Base-by-base conservation (phyloP, 306 rosid species). In the Rosa chinensis region DNA sequence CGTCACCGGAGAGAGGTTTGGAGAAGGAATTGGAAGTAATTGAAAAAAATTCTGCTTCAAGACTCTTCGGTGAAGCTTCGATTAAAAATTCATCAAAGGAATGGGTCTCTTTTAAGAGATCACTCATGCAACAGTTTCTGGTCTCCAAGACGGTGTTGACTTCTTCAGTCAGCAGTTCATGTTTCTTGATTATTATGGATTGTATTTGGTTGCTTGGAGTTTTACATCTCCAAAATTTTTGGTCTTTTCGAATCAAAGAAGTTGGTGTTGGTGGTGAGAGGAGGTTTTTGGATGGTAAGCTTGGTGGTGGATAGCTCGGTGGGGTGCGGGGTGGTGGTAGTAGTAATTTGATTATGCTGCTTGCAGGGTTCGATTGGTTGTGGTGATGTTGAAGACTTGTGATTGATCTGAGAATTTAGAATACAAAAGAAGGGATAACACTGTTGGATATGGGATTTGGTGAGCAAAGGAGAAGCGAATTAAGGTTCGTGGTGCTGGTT, bases 81-180 rank as follows among this genome's bases (percentile, higher is more conserved):
- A 66, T 56, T 81, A 83, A 75, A 79, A 87, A 68, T 48, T 81
- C 85, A 35, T 77, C 74, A 17, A 92, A 88, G 86, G 99, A 92
- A 67, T 95, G 98, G 99, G 82, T 83, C 81, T 83, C 96, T 78
- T 92, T 91, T 84, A 85, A 89, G 83, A 95, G 92, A 84, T 84
- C 92, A 79, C 86, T 89, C 69, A 91, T 86, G 89, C 98, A 95
- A 86, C 84, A 87, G 77, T 95, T 95, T 87, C 94, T 97, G 40
- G 91, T 86, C 81, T 85, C 97, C 72, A 92, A 95, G 81, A 88
- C 87, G 90, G 86, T 95, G 79, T 89, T 91, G 17, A 44, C 90
- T 83, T 84, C 96, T 80, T 88, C 91, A 16, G 99, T 95, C 87
- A 87, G 97, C 63, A 72, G 44, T 72, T 66, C n/a, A 21, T 14